A percentile compares a stretch with the other conserved stretches of the same genome.
These are phyloP conservation scores for Amniculicola lignicola DNA, from an alignment of 495 filamentous ascomycete genomes.

Conservation along the genomic window DNA sequence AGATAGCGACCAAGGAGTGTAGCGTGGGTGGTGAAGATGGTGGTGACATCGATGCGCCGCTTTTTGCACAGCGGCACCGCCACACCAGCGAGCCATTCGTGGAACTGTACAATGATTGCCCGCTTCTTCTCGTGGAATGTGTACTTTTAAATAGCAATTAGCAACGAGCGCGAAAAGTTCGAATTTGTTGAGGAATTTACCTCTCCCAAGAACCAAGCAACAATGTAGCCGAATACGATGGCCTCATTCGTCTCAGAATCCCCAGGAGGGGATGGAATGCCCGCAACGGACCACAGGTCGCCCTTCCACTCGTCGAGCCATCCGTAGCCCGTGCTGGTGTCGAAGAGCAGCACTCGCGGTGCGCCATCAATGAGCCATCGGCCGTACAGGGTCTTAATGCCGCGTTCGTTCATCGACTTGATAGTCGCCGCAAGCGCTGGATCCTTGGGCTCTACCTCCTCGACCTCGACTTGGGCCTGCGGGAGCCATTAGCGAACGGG, in stretches of 20 bases:
- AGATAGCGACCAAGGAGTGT: slow-evolving; percentile 93
- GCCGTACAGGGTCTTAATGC: slow-evolving; percentile 87
- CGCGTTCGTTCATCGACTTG: slow-evolving; percentile 81
- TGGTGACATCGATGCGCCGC: slow-evolving; percentile 91
- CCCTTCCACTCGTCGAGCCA: slow-evolving; percentile 96
- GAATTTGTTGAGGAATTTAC: too few relatives aligned
- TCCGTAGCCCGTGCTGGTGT: slow-evolving; percentile 86
- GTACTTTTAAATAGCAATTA: neutral
- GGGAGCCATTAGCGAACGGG: slow-evolving; percentile 5
- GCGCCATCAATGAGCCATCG: slow-evolving; percentile 98
- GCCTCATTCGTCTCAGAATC: slow-evolving; percentile 97
- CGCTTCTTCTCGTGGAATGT: slow-evolving; percentile 70
- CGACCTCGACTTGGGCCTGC: slow-evolving; percentile 88
- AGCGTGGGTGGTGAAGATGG: slow-evolving; percentile 97
- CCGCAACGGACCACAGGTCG: slow-evolving; percentile 89
- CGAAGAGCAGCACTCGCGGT: slow-evolving; percentile 87
- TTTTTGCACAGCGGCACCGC: slow-evolving; percentile 88
- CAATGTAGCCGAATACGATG: slow-evolving; percentile 93
- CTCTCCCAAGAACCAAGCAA: slow-evolving; percentile 98
- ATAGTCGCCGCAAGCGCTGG: slow-evolving; percentile 79
- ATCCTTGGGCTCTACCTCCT: slow-evolving; percentile 80
- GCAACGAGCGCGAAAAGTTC: neutral
- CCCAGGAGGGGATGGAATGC: slow-evolving; percentile 83
- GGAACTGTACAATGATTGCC: slow-evolving; percentile 95
- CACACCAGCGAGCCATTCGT: slow-evolving; percentile 98